Percentiles rank a stretch among this genome's conserved stretches.
Conservation (phyloP, 2,329 filamentous ascomycete species). For the Arthroderma uncinatum region DNA sequence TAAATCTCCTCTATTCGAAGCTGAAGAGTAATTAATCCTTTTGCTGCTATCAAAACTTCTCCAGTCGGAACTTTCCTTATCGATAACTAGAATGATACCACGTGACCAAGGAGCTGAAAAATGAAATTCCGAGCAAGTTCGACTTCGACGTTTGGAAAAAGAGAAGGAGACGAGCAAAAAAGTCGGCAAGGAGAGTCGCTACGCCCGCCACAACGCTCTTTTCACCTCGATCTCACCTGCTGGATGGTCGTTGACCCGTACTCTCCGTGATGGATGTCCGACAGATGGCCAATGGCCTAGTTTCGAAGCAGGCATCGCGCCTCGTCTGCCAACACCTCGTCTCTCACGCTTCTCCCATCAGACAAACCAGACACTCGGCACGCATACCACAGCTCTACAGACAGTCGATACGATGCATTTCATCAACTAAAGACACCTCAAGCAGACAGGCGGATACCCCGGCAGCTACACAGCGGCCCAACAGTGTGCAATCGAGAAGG, state of each 20-base stretch:
- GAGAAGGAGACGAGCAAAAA: background rate
- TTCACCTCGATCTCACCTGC: background rate
- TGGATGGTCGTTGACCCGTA: background rate
- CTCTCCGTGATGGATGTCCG: conserved; percentile 12
- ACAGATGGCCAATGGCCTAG: conserved; percentile 12
- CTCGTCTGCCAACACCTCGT: background rate
- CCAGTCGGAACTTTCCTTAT: background rate
- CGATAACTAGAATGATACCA: background rate
- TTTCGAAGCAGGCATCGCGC: background rate
- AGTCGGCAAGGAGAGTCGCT: background rate
- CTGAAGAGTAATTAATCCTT: no score
- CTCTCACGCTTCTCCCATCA: background rate
- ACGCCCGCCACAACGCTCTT: background rate
- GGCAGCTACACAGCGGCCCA: background rate
- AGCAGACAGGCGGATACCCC: background rate
- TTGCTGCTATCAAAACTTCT: background rate
- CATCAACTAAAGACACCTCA: background rate
- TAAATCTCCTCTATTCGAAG: background rate
- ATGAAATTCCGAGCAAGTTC: background rate
- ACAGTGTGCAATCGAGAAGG: background rate
- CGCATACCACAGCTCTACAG: background rate
- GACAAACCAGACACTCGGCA: background rate
- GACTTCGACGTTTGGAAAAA: background rate
- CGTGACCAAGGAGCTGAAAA: background rate
- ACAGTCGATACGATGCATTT: background rate